Evolutionary conservation across 805 yeast genomes (phyloP).

Genomic region (Maudiozyma turicensis): DNA sequence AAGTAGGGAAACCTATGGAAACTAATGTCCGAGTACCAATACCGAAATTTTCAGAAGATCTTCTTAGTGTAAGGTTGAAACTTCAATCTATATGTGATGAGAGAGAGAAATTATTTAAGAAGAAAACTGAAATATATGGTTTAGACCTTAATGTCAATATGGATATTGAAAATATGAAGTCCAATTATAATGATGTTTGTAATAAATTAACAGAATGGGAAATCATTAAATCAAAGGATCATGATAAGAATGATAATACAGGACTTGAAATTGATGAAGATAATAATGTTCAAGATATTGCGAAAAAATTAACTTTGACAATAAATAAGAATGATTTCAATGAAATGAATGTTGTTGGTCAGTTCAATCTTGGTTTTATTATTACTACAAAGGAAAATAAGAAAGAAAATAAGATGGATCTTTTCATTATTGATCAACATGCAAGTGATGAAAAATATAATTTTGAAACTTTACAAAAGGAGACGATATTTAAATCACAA

Average conservation of each 20-base stretch:
- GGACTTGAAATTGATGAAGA: slow-evolving; percentile 30
- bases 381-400: slow-evolving; percentile 43
- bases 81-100: slow-evolving; percentile 1
- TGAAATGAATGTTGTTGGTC: slow-evolving; percentile 77
- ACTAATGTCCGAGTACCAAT: slow-evolving; percentile 12
- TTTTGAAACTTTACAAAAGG: slow-evolving; percentile 59
- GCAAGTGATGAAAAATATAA: slow-evolving; percentile 95
- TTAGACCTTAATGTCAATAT: slow-evolving; percentile 1
- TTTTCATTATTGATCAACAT: slow-evolving; percentile 92
- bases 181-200: neutral
- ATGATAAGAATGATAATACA: neutral
- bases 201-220: slow-evolving; percentile 3
- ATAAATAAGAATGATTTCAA: slow-evolving; percentile 65
- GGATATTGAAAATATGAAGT: neutral
- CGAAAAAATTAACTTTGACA: slow-evolving; percentile 45
- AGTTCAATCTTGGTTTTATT: slow-evolving; percentile 93
- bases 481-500: slow-evolving; percentile 55
- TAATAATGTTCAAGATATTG: slow-evolving; percentile 43
- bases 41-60: neutral
- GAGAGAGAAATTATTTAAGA: neutral
- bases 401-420: slow-evolving; percentile 34
- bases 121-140: neutral
- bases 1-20: slow-evolving; percentile 6
- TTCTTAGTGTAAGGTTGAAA: neutral
- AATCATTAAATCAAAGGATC: neutral